Conservation (phyloP, 2,329 filamentous ascomycete genomes). For the Aspergillus pseudoglaucus region DNA sequence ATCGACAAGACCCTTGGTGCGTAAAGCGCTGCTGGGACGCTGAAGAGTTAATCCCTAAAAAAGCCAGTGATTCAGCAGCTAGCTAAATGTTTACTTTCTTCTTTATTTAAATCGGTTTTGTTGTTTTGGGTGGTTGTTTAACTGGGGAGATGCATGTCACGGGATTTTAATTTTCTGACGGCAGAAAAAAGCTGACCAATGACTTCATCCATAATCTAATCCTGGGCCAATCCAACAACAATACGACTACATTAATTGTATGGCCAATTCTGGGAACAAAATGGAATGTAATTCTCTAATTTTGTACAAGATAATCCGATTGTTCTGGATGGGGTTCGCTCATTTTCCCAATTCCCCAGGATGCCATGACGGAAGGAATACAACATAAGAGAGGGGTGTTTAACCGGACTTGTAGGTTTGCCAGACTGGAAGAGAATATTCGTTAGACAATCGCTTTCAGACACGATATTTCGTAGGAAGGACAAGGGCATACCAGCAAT, state of each 20-base stretch:
- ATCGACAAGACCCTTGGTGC: conserved; percentile 13
- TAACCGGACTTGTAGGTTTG: conserved; percentile 58
- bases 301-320: conserved; percentile 34
- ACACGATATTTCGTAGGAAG: neutral
- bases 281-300: conserved; percentile 28
- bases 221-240: conserved; percentile 2
- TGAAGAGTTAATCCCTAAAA: neutral
- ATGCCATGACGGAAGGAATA: conserved; percentile 14
- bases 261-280: conserved; percentile 10
- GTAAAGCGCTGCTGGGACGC: conserved; percentile 1
- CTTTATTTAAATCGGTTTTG: conserved; percentile 4
- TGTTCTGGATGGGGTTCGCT: conserved; percentile 17
- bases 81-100: neutral
- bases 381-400: conserved; percentile 12
- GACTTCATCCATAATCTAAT: conserved; percentile 39
- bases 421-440: conserved; percentile 48
- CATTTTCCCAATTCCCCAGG: conserved; percentile 11
- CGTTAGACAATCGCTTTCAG: conserved; percentile 14
- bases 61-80: neutral
- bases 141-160: conserved; percentile 18
- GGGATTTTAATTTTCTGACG: conserved; percentile 34
- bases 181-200: conserved; percentile 32
- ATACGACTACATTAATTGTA: neutral
- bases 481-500: conserved; percentile 52
- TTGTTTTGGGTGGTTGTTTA: conserved; percentile 12